Base-by-base conservation (phyloP, 1,284 basidiomycete genomes). In the Malassezia globosa region DNA sequence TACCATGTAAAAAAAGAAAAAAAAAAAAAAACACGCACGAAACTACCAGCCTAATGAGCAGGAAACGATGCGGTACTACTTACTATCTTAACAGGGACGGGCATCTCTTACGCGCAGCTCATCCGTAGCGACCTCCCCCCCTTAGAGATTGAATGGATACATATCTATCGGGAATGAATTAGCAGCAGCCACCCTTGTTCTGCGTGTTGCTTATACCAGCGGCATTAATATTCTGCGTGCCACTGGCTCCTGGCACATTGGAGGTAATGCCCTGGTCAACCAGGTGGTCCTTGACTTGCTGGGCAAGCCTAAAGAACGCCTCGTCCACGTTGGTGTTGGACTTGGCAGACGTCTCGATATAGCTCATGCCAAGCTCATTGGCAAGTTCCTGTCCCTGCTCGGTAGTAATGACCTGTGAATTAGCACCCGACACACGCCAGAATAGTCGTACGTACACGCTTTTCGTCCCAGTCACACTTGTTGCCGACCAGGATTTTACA, bases 401-500 rank as follows among this genome's bases (percentile, higher is more conserved):
- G 67, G 83, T 82, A 1, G 86, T 83, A 46, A 99, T 85, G 19
- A 82, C 85, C 61, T 72, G 50, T 5, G 34, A 6, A 27, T 18
- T 19, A 19, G n/a, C n/a, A n/a, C n/a, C n/a, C n/a, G n/a, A n/a
- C n/a, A n/a, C n/a, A n/a, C n/a, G n/a, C n/a, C n/a, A n/a, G 23
- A 44, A 25, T 16, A 37, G n/a, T 21, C 19, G 19, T 23, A 56
- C 55, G 13, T 42, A 70, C 71, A 41, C 86, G 83, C 77, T 96
- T 96, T 75, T 96, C 92, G 48, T 83, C 82, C 89, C 90, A 95
- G 74, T 99, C 94, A 52, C 85, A 94, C 76, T 99, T 99, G 79
- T 97, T 97, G 43, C 94, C 94, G 57, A 97, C 86, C 48, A 97
- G 82, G 56, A 97, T 88, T 81, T 96, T 97, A 80, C 95, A 95